These are phyloP conservation scores for Otatea glauca DNA, from an alignment of 176 grass and related monocot genomes.

Conservation along the genomic window DNA sequence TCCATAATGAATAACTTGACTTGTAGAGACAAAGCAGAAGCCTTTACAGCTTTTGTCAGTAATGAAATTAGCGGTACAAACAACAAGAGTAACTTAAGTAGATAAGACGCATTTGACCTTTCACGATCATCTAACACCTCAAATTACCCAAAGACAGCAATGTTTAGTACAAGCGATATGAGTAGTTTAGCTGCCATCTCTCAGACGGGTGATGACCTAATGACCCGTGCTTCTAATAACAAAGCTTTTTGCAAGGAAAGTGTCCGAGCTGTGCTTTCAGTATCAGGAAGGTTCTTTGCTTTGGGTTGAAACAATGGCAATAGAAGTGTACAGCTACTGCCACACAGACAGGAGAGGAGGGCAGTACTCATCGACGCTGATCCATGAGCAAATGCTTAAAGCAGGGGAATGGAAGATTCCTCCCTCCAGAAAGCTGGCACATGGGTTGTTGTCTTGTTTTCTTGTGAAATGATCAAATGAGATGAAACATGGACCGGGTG, in stretches of 20 bases:
- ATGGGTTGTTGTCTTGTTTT: slow-evolving; percentile 31
- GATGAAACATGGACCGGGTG: neutral
- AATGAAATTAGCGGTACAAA: neutral
- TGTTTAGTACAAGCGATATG: neutral
- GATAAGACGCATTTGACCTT: neutral
- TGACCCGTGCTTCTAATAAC: neutral
- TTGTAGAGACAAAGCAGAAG: neutral
- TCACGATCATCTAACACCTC: neutral
- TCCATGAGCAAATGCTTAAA: slow-evolving; percentile 35
- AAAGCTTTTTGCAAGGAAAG: slow-evolving; percentile 26
- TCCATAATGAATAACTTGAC: slow-evolving; percentile 14
- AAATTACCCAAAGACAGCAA: neutral
- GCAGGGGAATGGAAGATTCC: slow-evolving; percentile 38
- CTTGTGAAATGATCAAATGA: neutral
- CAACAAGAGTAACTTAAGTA: neutral
- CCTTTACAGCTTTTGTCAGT: slow-evolving; percentile 1
- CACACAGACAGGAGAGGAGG: slow-evolving; percentile 1
- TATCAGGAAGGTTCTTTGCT: slow-evolving; percentile 42
- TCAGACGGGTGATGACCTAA: neutral
- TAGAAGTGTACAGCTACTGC: neutral
- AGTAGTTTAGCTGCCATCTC: neutral
- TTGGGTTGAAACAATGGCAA: slow-evolving; percentile 50
- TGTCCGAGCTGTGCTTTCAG: neutral
- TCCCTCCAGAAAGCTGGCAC: slow-evolving; percentile 33
- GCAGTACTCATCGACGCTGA: slow-evolving; percentile 3